Base-by-base conservation (phyloP, 768 basidiomycete genomes). In the Lactarius tabidus region DNA sequence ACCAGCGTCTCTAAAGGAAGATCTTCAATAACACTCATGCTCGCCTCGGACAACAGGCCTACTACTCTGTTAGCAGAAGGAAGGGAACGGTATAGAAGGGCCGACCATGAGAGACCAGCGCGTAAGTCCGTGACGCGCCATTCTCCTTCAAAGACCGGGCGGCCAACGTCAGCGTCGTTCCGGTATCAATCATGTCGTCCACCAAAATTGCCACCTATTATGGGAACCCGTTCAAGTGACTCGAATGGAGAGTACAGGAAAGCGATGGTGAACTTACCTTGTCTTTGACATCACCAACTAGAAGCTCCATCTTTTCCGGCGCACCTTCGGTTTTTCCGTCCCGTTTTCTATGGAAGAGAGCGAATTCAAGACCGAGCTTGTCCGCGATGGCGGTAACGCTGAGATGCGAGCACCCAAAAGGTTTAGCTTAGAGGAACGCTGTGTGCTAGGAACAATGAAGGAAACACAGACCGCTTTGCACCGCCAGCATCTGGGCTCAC, bases 181-280 rank as follows among this genome's bases (percentile, higher is more conserved):
- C 96, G 6, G 93, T 93, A 74, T 99, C 97, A 72, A 97, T 90
- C 96, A 99, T 98, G 73, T 99, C 97, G 75, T 99, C 97, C 38
- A 99, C 93, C 54, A 99, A 83, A 72, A 99, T 93, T 43, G 92
- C 95, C 60, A 95, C 84, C 90, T 94, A 56, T 12, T 43, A 54
- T n/a, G n/a, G n/a, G 38, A 17, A 26, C 55, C 57, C 63, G 65
- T 51, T 57, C 65, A 14, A 36, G 63, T 28, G 31, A 38, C 36
- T 10, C 31, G 38, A 38, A 29, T 57, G 17, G 45, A 4, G 20
- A n/a, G 45, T 29, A 31, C 55, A 48, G 28, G 55, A 26, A 8
- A 3, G 26, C 33, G 45, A 43, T 23, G 3, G 26, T n/a, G 31
- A n/a, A 43, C 76, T 54, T 70, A 84, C 92, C 81, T 97, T 98